Conservation (phyloP, 2,329 filamentous ascomycete species). For the Calonectria leucothoes region DNA sequence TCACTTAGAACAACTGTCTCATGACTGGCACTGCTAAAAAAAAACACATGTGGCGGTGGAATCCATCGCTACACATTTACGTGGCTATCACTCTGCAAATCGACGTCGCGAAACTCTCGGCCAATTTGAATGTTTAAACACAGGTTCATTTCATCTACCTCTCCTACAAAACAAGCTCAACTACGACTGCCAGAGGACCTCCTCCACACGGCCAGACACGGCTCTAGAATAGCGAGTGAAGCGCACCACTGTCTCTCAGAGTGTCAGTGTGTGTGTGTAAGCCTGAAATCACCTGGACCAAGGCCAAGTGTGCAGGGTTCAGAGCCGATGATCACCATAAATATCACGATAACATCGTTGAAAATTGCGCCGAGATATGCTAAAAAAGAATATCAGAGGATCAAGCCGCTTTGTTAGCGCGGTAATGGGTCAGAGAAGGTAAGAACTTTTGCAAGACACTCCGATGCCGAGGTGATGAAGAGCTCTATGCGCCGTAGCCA, state of each 20-base stretch:
- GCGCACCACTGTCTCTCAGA: slow-evolving; percentile 27
- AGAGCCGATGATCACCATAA: slow-evolving; percentile 35
- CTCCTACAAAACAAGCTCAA: slow-evolving; percentile 32
- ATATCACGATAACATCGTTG: slow-evolving; percentile 38
- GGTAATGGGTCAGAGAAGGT: slow-evolving; percentile 26
- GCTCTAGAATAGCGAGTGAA: slow-evolving; percentile 30
- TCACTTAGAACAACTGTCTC: neutral
- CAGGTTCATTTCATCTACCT: slow-evolving; percentile 39
- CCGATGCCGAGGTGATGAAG: slow-evolving; percentile 2
- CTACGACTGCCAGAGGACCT: slow-evolving; percentile 34
- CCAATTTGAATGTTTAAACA: slow-evolving; percentile 26
- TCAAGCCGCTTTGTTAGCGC: slow-evolving; percentile 32
- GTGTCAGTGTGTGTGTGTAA: slow-evolving; percentile 24
- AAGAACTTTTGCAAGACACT: slow-evolving; percentile 28
- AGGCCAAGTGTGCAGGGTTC: slow-evolving; percentile 38
- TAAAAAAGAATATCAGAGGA: slow-evolving; percentile 39
- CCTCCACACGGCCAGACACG: slow-evolving; percentile 34
- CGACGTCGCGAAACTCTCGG: neutral
- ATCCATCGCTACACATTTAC: neutral
- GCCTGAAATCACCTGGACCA: slow-evolving; percentile 21
- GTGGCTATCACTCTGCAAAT: neutral
- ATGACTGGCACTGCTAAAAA: neutral
- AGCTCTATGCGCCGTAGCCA: slow-evolving; percentile 47
- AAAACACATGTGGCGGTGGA: neutral
- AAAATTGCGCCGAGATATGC: slow-evolving; percentile 50